Evolutionary conservation across 2,329 filamentous ascomycete genomes (phyloP), one percentile per base, ranked within the genome.

Genomic region (Didymella keratinophila): DNA sequence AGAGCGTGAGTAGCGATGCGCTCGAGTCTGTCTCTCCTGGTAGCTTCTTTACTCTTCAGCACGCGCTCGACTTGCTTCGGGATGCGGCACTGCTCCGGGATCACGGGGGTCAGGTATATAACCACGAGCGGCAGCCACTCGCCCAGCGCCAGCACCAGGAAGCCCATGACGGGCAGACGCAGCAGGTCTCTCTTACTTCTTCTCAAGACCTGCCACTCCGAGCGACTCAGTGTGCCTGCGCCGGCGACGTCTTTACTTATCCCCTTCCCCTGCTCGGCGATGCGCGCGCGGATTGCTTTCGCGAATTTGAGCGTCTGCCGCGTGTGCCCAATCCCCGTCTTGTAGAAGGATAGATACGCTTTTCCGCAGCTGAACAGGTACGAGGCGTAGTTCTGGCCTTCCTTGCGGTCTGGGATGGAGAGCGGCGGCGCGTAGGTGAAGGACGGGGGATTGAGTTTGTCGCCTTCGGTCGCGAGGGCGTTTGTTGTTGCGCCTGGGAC

Each of bases 51-150:
- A 63, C 83, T 81, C 16, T 70, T 71, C 50, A 85, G 78, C 58
- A 87, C 78, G 37, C 87, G 83, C n/a, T 82, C 79, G 7, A 91
- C 80, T 78, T 97, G 94, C 37, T 79, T 80, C 0, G 94, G 94
- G 58, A 97, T 90, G 11, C 92, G 86, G 76, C 94, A 97, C 0
- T 92, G 89, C 67, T 87, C 86, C 0, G 94, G 94, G 25, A 96
- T 90, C 21, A 92, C 80, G 20, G 88, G 87, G 0, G 84, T 84
- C 25, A 96, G 79, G 30, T 87, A 84, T 7, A 93, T 80, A 1
- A 96, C 89, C 6, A 96, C 78, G 6, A 98, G 72, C 0, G 93
- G 92, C 1, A 93, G 91, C 78, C 96, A 89, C 78, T 98, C 94
- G 25, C 93, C 94, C 73, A 90, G 91, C 16, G 96, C 62, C 1